These are phyloP conservation scores for Candida ponderosae DNA, from an alignment of 805 yeast species.

Conservation along the genomic window DNA sequence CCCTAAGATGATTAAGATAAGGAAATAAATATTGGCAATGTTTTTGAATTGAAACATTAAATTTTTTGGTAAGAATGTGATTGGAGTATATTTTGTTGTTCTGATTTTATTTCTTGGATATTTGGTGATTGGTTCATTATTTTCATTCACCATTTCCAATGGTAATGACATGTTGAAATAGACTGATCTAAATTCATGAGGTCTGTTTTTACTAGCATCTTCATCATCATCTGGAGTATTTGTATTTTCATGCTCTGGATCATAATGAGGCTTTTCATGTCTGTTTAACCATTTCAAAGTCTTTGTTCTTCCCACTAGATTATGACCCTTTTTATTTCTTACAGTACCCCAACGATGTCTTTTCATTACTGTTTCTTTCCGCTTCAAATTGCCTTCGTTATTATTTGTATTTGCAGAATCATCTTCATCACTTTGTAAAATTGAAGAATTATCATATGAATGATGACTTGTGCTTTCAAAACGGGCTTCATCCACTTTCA, in stretches of 20 bases:
- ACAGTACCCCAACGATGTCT: slow-evolving; percentile 91
- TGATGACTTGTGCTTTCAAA: slow-evolving; percentile 9
- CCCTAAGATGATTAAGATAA: slow-evolving; percentile 72
- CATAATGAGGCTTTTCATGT: slow-evolving; percentile 23
- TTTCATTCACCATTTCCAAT: slow-evolving; percentile 46
- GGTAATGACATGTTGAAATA: slow-evolving; percentile 59
- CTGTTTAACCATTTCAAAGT: slow-evolving; percentile 45
- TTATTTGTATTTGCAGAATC: slow-evolving; percentile 5
- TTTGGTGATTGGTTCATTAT: slow-evolving; percentile 47
- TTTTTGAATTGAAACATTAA: slow-evolving; percentile 73
- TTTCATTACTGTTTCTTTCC: slow-evolving; percentile 50
- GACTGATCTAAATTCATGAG: slow-evolving; percentile 38
- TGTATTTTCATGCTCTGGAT: slow-evolving; percentile 20
- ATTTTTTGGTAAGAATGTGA: slow-evolving; percentile 83
- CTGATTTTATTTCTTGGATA: slow-evolving; percentile 89
- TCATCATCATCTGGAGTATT: slow-evolving; percentile 25
- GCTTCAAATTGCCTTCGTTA: slow-evolving; percentile 1
- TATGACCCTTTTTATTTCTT: slow-evolving; percentile 64
- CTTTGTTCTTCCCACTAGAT: slow-evolving; percentile 49
- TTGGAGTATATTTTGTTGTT: slow-evolving; percentile 91
- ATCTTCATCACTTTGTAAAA: neutral
- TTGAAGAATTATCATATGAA: slow-evolving; percentile 13
- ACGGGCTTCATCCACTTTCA: slow-evolving; percentile 1
- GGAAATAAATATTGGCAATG: slow-evolving; percentile 85
- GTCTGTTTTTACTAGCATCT: slow-evolving; percentile 25